Percentiles rank a stretch among this genome's conserved stretches.
phyloP scores from a whole-genome alignment of 2,329 filamentous ascomycete species.

The Fusarium oxysporum region DNA sequence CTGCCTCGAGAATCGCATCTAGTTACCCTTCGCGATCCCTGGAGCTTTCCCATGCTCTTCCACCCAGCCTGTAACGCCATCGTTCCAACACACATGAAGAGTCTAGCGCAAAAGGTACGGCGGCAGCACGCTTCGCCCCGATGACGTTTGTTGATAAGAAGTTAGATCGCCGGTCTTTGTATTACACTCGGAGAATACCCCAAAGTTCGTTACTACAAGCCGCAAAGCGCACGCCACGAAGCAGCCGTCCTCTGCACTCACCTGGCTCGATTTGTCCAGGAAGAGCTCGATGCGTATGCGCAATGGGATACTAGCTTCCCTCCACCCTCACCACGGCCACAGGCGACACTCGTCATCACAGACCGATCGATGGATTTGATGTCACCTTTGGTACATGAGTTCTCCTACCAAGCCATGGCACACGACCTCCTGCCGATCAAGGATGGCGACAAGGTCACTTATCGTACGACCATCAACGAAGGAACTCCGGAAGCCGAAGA shows the following conservation, averaged over 20 bases:
- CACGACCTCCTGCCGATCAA: conserved; percentile 91
- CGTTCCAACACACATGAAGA: conserved; percentile 84
- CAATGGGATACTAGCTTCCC: conserved; percentile 88
- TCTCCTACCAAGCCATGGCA: conserved; percentile 98
- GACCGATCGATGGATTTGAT: conserved; percentile 94
- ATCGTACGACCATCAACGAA: conserved; percentile 82
- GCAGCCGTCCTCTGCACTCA: conserved; percentile 89
- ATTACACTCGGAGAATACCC: conserved; percentile 95
- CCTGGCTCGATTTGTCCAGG: conserved; percentile 89
- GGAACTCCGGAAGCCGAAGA: conserved; percentile 76
- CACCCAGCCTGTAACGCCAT: conserved; percentile 90
- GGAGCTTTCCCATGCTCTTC: conserved; percentile 93
- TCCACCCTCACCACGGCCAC: conserved; percentile 79
- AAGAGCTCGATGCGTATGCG: conserved; percentile 89
- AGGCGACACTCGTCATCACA: conserved; percentile 85
- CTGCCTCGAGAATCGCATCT: conserved; percentile 92
- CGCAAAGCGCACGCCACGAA: conserved; percentile 80
- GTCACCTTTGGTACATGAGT: conserved; percentile 91
- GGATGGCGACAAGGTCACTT: conserved; percentile 89
- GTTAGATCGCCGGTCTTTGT: conserved; percentile 72
- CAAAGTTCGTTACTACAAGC: conserved; percentile 89
- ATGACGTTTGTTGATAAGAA: conserved; percentile 3
- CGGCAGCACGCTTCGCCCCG: not conserved
- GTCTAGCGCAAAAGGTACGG: conserved; percentile 85
- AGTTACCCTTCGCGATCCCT: conserved; percentile 91